These are phyloP conservation scores for Pleurotus djamor DNA, from an alignment of 768 basidiomycete genomes.

Conservation along the genomic window DNA sequence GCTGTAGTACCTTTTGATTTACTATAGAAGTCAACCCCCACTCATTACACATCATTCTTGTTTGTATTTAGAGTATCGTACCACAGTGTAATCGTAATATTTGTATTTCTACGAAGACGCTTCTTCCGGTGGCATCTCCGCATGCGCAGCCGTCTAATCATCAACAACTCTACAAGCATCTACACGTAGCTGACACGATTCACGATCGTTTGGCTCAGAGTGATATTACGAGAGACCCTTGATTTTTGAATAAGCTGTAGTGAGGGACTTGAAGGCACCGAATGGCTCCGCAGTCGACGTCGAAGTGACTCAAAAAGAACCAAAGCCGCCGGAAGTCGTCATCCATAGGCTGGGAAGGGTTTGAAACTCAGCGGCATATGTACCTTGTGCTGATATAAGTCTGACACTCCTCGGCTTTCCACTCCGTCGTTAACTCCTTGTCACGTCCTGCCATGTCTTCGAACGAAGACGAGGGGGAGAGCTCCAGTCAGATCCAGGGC, in stretches of 20 bases:
- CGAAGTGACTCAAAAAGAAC: background rate
- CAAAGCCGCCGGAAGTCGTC: conserved; percentile 7
- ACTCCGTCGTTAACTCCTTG: background rate
- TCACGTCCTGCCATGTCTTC: conserved; percentile 8
- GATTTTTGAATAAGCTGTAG: too few relatives aligned
- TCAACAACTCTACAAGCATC: too few relatives aligned
- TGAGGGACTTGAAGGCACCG: background rate
- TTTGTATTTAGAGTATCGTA: background rate
- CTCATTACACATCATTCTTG: too few relatives aligned
- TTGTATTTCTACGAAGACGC: background rate
- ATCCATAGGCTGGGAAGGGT: background rate
- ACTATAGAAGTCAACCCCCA: too few relatives aligned
- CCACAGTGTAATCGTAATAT: background rate
- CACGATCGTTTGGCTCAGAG: too few relatives aligned
- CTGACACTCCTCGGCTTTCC: background rate
- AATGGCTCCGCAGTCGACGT: background rate
- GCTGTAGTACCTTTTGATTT: background rate
- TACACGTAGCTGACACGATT: too few relatives aligned
- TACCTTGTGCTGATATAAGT: background rate
- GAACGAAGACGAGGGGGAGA: conserved; percentile 7
- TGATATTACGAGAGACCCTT: too few relatives aligned
- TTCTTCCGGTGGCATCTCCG: conserved; percentile 1
- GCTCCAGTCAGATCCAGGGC: conserved; percentile 3
- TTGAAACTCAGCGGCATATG: background rate
- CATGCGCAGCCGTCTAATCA: background rate